phyloP scores from a whole-genome alignment of 2,329 filamentous ascomycete genomes.

The Penicillium sumatraense region DNA sequence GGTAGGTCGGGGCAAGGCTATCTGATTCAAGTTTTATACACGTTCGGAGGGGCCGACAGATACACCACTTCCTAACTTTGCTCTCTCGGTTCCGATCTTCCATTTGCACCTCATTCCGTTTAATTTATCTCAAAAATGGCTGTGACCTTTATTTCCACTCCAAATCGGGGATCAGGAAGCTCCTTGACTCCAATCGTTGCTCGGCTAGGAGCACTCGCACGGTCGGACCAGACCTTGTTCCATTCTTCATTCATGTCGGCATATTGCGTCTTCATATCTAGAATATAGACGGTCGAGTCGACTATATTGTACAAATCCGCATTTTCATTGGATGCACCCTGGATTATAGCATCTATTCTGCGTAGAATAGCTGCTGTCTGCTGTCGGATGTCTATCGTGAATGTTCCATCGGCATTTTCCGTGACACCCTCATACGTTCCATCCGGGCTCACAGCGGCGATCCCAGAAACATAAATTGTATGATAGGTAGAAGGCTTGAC shows the following conservation, averaged over 20 bases:
- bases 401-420: slow-evolving; percentile 42
- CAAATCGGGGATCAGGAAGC: slow-evolving; percentile 19
- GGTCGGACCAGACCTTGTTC: slow-evolving; percentile 49
- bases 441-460: slow-evolving; percentile 39
- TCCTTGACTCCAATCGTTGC: slow-evolving; percentile 23
- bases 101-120: not conserved
- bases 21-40: not conserved
- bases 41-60: slow-evolving; percentile 1
- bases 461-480: slow-evolving; percentile 49
- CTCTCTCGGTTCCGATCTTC: too few species aligned
- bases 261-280: slow-evolving; percentile 50
- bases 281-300: slow-evolving; percentile 47
- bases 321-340: slow-evolving; percentile 41
- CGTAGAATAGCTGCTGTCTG: slow-evolving; percentile 47
- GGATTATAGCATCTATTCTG: slow-evolving; percentile 45
- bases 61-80: not conserved
- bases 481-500: slow-evolving; percentile 35
- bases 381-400: slow-evolving; percentile 38
- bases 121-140: slow-evolving; percentile 12
- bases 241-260: slow-evolving; percentile 53
- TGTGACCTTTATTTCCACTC: slow-evolving; percentile 22
- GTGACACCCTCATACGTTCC: slow-evolving; percentile 43
- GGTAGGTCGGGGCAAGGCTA: not conserved
- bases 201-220: slow-evolving; percentile 38
- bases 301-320: slow-evolving; percentile 45